Evolutionary conservation across 1,284 basidiomycete genomes (phyloP), one percentile per base, ranked within the genome.

Genomic region (Porphyrellus sp.): DNA sequence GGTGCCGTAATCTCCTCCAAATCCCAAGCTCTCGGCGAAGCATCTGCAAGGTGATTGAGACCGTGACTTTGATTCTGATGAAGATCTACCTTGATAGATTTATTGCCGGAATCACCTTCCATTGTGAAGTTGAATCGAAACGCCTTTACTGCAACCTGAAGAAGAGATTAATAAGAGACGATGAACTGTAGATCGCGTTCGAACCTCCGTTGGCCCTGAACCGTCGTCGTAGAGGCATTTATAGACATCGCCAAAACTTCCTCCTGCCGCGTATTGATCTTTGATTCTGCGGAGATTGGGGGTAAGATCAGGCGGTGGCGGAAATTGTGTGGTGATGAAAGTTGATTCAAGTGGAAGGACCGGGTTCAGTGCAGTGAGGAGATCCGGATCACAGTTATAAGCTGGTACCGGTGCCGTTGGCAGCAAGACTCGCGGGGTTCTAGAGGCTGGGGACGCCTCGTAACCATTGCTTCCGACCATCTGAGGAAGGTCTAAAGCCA

Each of bases 361-460:
- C n/a, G 58, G 47, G 43, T 54, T 63, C 8, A 67, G 15, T 18
- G 62, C 45, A 15, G 59, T 54, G n/a, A 68, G 68, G 35, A 67
- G 53, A 48, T 59, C 60, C 2, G 62, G 67, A 43, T 70, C 58
- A n/a, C 65, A 62, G 9, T 68, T 65, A 6, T 68, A 70, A 23
- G 47, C 46, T 3, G 52, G 48, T 47, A 24, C 53, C 4, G 48
- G 34, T 0, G 58, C 56, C 1, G 52, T 56, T 13, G 59, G 65
- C 4, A 67, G 68, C 16, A 56, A 62, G 11, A 68, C 55, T 18
- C 68, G 57, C 8, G 68, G 50, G 1, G 54, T 59, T 54, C 53
- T 54, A 7, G 68, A 67, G 45, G 59, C 13, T 24, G 51, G 15
- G 21, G 60, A 27, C 33, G 59, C 6, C 13, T 60, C 67, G n/a